Evolutionary conservation across 371 early-diverging fungal genomes (phyloP).

Genomic region (Mucor plumbeus): DNA sequence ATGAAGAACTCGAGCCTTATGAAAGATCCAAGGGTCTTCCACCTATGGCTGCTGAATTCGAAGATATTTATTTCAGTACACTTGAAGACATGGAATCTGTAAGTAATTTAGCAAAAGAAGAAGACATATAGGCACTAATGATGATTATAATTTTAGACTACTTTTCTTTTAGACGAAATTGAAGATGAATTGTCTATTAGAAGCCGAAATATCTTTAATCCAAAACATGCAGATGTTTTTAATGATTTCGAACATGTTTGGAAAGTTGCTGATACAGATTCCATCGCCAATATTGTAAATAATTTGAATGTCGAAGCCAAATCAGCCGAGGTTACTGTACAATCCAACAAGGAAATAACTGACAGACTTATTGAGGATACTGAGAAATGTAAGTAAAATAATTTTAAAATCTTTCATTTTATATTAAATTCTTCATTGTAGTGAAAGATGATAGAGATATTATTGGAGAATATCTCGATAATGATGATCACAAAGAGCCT

Average conservation of each 20-base stretch:
- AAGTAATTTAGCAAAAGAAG: background rate
- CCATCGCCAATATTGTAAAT: background rate
- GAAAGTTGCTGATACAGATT: slow-evolving; percentile 4
- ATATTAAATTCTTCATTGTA: background rate
- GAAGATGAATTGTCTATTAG: background rate
- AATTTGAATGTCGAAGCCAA: background rate
- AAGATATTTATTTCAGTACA: slow-evolving; percentile 26
- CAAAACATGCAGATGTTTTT: background rate
- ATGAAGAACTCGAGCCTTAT: background rate
- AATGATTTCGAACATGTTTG: background rate
- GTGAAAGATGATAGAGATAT: background rate
- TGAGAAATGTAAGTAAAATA: slow-evolving; percentile 3
- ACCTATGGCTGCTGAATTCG: slow-evolving; percentile 18
- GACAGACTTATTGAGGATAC: background rate
- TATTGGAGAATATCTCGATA: background rate
- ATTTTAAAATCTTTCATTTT: background rate
- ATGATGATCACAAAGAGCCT: background rate
- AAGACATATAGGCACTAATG: background rate
- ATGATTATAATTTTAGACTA: background rate
- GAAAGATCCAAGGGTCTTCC: background rate
- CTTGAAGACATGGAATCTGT: slow-evolving; percentile 14
- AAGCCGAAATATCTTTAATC: background rate
- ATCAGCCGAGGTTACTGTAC: background rate
- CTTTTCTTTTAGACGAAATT: background rate
- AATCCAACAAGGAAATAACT: background rate